A percentile compares a stretch with the other conserved stretches of the same genome.
These are phyloP conservation scores for Penicillium sp. DNA, from an alignment of 2,329 filamentous ascomycete species.

Conservation along the genomic window DNA sequence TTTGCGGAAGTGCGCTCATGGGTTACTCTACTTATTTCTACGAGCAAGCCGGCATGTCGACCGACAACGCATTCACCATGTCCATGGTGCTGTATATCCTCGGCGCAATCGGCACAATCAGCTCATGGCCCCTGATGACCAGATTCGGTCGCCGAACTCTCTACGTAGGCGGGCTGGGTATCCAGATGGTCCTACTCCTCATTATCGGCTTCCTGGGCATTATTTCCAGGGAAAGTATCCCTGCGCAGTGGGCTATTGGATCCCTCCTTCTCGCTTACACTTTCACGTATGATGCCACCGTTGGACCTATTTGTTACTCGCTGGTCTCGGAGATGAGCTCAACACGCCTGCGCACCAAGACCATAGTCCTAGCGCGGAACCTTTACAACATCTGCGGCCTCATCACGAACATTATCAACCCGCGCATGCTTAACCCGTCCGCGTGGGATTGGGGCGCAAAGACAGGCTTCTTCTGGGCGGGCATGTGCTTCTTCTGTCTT, in stretches of 20 bases:
- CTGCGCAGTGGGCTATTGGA: constrained; percentile 43
- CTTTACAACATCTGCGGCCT: constrained; percentile 41
- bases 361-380: constrained; percentile 54
- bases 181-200: constrained; percentile 13
- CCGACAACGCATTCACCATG: constrained; percentile 24
- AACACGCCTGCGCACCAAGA: constrained; percentile 55
- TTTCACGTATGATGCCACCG: constrained; percentile 55
- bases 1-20: constrained; percentile 34
- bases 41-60: constrained; percentile 28
- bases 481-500: constrained; percentile 33
- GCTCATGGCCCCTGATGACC: constrained; percentile 52
- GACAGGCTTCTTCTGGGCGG: constrained; percentile 47
- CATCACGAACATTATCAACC: constrained; percentile 39
- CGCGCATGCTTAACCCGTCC: constrained; percentile 35
- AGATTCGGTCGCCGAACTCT: constrained; percentile 23
- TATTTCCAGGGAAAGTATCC: constrained; percentile 27
- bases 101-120: constrained; percentile 53
- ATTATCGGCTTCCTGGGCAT: constrained; percentile 30
- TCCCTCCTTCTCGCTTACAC: constrained; percentile 46
- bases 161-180: not conserved
- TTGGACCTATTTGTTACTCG: constrained; percentile 57
- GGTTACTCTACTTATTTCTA: constrained; percentile 40
- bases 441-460: constrained; percentile 42
- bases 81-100: constrained; percentile 49
- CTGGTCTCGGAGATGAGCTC: constrained; percentile 56